A percentile compares a stretch with the other conserved stretches of the same genome.
Conservation (phyloP, 2,329 filamentous ascomycete genomes). For the Setomelanomma holmii region DNA sequence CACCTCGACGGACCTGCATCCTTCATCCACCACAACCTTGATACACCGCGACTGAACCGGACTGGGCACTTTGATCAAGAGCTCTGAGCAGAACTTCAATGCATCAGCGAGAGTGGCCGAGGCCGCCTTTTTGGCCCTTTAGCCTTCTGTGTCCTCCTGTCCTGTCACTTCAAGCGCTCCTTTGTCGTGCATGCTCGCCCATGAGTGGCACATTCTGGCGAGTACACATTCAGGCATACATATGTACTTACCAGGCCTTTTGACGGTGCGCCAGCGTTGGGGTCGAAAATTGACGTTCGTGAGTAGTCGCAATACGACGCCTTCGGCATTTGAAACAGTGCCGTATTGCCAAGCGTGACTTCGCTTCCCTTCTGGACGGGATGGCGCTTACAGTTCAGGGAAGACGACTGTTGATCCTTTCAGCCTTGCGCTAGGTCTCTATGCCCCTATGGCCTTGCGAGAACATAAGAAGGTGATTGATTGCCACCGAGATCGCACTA, state of each 20-base stretch:
- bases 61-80: too few relatives aligned
- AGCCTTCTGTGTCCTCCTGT: background rate
- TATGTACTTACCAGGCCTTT: background rate
- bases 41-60: too few relatives aligned
- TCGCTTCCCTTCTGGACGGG: background rate
- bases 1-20: background rate
- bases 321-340: slow-evolving; percentile 3
- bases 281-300: background rate
- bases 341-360: background rate
- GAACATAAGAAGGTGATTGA: too few relatives aligned
- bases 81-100: too few relatives aligned
- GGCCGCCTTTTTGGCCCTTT: background rate
- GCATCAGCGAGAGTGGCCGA: background rate
- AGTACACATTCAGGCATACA: too few relatives aligned
- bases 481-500: too few relatives aligned
- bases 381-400: background rate
- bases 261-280: background rate
- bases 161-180: background rate
- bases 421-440: background rate
- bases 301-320: background rate
- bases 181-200: background rate
- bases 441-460: too few relatives aligned
- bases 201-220: background rate
- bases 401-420: background rate
- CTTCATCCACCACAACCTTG: background rate